phyloP scores from a whole-genome alignment of 164 flowering plant genomes.

The Umbilicus rupestris region DNA sequence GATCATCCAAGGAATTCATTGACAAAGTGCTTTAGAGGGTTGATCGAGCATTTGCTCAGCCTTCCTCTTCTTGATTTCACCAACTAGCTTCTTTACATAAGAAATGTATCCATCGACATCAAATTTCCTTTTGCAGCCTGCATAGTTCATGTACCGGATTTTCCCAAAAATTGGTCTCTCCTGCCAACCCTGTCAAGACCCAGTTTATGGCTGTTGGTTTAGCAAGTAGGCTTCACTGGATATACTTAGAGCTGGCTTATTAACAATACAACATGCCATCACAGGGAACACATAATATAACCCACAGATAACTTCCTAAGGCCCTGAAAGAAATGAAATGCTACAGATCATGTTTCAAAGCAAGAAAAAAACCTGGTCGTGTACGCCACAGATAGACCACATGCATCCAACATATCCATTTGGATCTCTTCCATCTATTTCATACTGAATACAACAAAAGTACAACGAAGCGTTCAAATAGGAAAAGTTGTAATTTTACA shows the following conservation, averaged over 20 bases:
- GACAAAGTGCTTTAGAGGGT: constrained; percentile 17
- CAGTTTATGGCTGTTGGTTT: neutral
- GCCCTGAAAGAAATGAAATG: neutral
- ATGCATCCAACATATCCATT: constrained; percentile 94
- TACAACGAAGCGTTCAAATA: neutral
- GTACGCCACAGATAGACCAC: constrained; percentile 98
- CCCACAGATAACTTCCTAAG: neutral
- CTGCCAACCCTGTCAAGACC: constrained; percentile 62
- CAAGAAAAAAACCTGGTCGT: constrained; percentile 65
- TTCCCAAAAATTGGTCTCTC: constrained; percentile 86
- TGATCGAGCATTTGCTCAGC: constrained; percentile 22
- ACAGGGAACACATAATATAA: neutral
- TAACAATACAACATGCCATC: neutral
- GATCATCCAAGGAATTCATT: neutral
- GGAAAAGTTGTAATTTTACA: neutral
- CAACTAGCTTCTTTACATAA: constrained; percentile 47
- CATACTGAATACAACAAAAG: constrained; percentile 49
- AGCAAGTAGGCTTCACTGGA: neutral
- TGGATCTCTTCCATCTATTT: constrained; percentile 93
- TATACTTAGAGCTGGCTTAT: neutral
- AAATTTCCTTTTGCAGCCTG: constrained; percentile 92
- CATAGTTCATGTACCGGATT: constrained; percentile 87
- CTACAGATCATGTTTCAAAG: neutral
- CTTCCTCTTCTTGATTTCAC: constrained; percentile 66
- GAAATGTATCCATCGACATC: constrained; percentile 85